phyloP scores from a whole-genome alignment of 2,329 filamentous ascomycete species.

The Ambrosiella xylebori region DNA sequence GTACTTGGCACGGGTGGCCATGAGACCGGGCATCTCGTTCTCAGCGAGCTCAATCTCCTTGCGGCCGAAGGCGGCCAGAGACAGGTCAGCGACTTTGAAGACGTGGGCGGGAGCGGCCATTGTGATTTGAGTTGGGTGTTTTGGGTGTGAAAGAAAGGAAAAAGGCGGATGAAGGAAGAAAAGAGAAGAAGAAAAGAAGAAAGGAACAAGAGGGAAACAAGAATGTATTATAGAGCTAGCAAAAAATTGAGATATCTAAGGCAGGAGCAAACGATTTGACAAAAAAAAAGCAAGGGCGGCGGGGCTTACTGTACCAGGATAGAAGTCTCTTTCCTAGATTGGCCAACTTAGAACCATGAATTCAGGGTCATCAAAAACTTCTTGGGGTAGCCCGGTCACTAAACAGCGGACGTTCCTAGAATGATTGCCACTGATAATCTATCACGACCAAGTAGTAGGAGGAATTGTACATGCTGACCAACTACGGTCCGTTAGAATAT shows the following conservation, averaged over 20 bases:
- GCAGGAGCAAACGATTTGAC: not conserved
- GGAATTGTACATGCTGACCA: not conserved
- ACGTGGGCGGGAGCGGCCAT: slow-evolving; percentile 72
- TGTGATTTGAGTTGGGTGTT: slow-evolving; percentile 18
- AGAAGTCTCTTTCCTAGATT: not conserved
- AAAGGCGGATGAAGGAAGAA: slow-evolving; percentile 8
- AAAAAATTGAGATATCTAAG: slow-evolving; percentile 1
- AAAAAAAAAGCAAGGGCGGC: not conserved
- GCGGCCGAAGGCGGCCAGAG: slow-evolving; percentile 93
- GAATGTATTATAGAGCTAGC: not conserved
- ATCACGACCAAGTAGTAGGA: not conserved
- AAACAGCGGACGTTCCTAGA: not conserved
- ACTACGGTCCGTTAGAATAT: not conserved
- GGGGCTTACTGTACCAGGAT: not conserved
- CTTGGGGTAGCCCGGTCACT: not conserved
- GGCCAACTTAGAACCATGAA: not conserved
- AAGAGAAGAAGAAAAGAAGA: not conserved
- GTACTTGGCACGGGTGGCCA: slow-evolving; percentile 88
- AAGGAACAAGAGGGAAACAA: not conserved
- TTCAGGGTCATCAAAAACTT: not conserved
- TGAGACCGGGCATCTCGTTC: slow-evolving; percentile 93
- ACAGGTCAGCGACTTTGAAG: slow-evolving; percentile 98
- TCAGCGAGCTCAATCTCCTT: slow-evolving; percentile 98
- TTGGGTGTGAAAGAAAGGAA: slow-evolving; percentile 12
- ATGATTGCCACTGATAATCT: not conserved